Evolutionary conservation across 1,284 basidiomycete genomes (phyloP).

Genomic region (Ceratobasidium sp.): DNA sequence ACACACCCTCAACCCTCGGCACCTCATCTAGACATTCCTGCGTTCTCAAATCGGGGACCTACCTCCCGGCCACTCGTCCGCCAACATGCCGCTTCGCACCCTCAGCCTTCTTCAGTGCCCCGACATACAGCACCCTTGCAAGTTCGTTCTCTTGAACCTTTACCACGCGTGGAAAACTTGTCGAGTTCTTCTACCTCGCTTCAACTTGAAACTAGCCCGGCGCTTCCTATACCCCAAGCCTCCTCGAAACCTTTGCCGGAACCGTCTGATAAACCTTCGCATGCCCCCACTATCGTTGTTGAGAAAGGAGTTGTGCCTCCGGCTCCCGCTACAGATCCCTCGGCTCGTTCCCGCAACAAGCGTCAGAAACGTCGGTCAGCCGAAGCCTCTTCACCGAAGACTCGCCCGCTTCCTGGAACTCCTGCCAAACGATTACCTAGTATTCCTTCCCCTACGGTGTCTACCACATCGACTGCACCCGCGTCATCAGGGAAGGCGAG

Average conservation of each 20-base stretch:
- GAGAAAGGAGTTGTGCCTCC: constrained; percentile 12
- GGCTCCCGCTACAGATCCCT: constrained; percentile 20
- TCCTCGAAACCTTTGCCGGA: not conserved
- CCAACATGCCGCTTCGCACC: not conserved
- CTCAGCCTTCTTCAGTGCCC: not conserved
- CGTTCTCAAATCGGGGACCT: not conserved
- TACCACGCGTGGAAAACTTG: not conserved
- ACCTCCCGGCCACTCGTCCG: too few relatives aligned
- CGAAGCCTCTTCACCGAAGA: not conserved
- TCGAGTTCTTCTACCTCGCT: not conserved
- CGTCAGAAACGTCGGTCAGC: constrained; percentile 19
- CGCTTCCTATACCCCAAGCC: not conserved
- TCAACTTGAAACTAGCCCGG: not conserved
- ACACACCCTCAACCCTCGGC: not conserved
- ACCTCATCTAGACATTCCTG: not conserved
- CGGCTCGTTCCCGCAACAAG: not conserved
- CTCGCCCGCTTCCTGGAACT: not conserved
- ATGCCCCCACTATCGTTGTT: constrained; percentile 13
- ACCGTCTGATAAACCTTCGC: not conserved
- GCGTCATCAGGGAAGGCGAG: not conserved
- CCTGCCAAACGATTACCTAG: not conserved
- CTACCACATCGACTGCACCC: not conserved
- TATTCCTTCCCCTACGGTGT: not conserved
- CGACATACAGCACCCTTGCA: not conserved
- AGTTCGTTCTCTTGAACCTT: not conserved